phyloP scores from a whole-genome alignment of 345 rosid species.

The Raphanus sativus region DNA sequence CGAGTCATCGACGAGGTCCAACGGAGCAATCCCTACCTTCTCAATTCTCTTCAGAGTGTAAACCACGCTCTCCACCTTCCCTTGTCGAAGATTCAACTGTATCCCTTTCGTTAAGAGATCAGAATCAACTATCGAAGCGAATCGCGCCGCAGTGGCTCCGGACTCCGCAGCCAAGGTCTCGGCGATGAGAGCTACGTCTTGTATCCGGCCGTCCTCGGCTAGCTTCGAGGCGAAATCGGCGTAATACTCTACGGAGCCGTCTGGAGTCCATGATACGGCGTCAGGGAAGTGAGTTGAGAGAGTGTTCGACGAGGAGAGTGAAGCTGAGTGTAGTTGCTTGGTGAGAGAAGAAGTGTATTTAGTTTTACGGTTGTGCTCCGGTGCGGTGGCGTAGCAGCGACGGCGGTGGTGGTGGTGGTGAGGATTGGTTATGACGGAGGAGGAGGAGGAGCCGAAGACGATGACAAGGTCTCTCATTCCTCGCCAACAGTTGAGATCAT shows the following conservation, averaged over 20 bases:
- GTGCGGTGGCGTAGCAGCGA: slow-evolving; percentile 38
- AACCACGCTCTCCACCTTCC: slow-evolving; percentile 51
- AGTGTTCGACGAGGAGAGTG: slow-evolving; percentile 33
- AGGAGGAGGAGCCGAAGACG: slow-evolving; percentile 51
- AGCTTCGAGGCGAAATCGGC: slow-evolving; percentile 64
- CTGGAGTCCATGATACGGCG: slow-evolving; percentile 44
- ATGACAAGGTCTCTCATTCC: slow-evolving; percentile 66
- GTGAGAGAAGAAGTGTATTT: slow-evolving; percentile 36
- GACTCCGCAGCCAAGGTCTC: slow-evolving; percentile 59
- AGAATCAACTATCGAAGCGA: slow-evolving; percentile 47
- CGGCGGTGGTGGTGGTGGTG: slow-evolving; percentile 34
- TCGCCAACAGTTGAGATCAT: slow-evolving; percentile 42
- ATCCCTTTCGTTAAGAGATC: slow-evolving; percentile 54
- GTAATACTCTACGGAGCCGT: slow-evolving; percentile 40
- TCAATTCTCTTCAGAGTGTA: slow-evolving; percentile 56
- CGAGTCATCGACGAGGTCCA: slow-evolving; percentile 48
- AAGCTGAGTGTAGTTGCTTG: slow-evolving; percentile 33
- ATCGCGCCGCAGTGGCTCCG: slow-evolving; percentile 51
- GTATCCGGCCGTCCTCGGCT: slow-evolving; percentile 68
- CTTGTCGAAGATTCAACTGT: slow-evolving; percentile 50
- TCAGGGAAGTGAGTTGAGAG: slow-evolving; percentile 31
- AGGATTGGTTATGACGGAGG: slow-evolving; percentile 46
- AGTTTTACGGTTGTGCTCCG: slow-evolving; percentile 28
- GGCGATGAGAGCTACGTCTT: slow-evolving; percentile 55
- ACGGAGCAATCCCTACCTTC: slow-evolving; percentile 56